Conservation (phyloP, 176 grass and related monocot species). For the Oryza nivara region DNA sequence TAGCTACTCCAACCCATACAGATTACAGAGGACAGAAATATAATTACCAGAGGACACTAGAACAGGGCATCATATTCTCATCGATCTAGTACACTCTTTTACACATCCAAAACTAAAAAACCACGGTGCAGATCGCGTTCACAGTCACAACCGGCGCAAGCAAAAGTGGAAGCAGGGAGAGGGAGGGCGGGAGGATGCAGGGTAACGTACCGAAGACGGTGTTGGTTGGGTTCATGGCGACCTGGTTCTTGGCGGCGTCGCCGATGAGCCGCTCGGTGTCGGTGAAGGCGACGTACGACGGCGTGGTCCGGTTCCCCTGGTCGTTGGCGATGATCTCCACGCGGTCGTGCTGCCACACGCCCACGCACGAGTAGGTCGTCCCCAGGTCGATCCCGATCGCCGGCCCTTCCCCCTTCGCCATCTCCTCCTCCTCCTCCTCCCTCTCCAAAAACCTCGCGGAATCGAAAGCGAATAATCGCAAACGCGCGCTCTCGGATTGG, state of each 20-base stretch:
- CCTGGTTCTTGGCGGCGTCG: slow-evolving; percentile 92
- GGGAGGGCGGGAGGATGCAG: too few relatives aligned
- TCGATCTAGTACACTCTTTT: background rate
- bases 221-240: slow-evolving; percentile 95
- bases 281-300: slow-evolving; percentile 86
- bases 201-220: slow-evolving; percentile 76
- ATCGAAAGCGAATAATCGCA: background rate
- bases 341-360: slow-evolving; percentile 92
- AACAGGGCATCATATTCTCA: background rate
- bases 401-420: slow-evolving; percentile 76
- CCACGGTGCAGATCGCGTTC: too few relatives aligned
- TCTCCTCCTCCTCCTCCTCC: background rate
- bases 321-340: slow-evolving; percentile 97
- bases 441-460: background rate
- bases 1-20: background rate
- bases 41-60: too few relatives aligned
- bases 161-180: background rate
- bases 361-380: slow-evolving; percentile 88
- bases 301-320: slow-evolving; percentile 88
- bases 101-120: background rate
- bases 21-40: background rate
- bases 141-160: background rate
- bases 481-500: background rate
- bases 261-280: slow-evolving; percentile 86
- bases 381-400: slow-evolving; percentile 94